These are phyloP conservation scores for Cytospora leucostoma DNA, from an alignment of 2,329 filamentous ascomycete genomes.

Conservation along the genomic window DNA sequence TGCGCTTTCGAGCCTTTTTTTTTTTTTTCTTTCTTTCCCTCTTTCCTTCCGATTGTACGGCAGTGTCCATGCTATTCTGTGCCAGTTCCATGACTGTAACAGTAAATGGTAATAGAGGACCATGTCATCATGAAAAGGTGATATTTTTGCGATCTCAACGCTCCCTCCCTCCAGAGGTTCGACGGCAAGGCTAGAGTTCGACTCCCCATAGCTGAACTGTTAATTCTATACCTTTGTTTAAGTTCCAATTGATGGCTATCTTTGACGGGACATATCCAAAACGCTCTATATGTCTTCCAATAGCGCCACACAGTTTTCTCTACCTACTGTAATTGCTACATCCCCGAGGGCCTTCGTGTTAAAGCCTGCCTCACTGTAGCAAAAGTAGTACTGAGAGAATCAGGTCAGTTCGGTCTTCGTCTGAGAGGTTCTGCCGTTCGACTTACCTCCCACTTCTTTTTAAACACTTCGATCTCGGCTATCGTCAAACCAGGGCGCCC, in stretches of 20 bases:
- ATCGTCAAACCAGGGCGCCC: slow-evolving; percentile 13
- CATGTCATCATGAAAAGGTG: not conserved
- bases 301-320: slow-evolving; percentile 23
- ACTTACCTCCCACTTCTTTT: slow-evolving; percentile 27
- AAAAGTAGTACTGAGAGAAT: slow-evolving; percentile 21
- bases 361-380: slow-evolving; percentile 27
- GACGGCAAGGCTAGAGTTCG: not conserved
- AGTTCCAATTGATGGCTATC: no score
- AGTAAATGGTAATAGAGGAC: not conserved
- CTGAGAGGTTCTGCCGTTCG: not conserved
- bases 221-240: not conserved
- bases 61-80: not conserved
- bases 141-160: not conserved
- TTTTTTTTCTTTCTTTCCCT: not conserved
- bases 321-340: slow-evolving; percentile 24
- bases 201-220: not conserved
- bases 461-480: slow-evolving; percentile 17
- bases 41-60: not conserved
- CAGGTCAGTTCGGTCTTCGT: not conserved
- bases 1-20: not conserved
- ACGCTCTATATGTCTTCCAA: slow-evolving; percentile 8
- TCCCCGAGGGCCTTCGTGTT: slow-evolving; percentile 21
- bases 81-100: not conserved
- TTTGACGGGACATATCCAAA: no score
- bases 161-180: rapidly evolving